These are phyloP conservation scores for Postia placenta DNA, from an alignment of 768 basidiomycete genomes.

Conservation along the genomic window DNA sequence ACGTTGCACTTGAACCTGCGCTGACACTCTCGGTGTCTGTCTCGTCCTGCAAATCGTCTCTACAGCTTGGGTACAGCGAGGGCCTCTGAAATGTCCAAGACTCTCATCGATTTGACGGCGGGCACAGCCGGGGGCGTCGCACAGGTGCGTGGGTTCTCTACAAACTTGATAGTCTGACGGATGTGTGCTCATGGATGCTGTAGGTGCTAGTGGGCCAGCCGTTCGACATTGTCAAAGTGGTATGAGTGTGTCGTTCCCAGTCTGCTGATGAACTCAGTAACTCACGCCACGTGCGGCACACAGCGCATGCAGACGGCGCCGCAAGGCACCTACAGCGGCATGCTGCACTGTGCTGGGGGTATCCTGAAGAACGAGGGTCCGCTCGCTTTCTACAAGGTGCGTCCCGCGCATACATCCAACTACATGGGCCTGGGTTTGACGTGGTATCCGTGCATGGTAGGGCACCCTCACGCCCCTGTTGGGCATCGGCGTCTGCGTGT, in stretches of 20 bases:
- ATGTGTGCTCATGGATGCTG: neutral
- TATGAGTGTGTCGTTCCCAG: constrained; percentile 29
- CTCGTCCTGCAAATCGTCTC: neutral
- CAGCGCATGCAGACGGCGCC: constrained; percentile 94
- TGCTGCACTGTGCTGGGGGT: constrained; percentile 85
- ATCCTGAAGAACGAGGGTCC: constrained; percentile 90
- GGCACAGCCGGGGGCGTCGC: constrained; percentile 90
- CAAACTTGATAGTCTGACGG: neutral
- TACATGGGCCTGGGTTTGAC: neutral
- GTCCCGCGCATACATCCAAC: neutral
- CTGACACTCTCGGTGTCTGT: neutral
- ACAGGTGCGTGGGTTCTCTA: constrained; percentile 53
- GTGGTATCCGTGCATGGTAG: constrained; percentile 32
- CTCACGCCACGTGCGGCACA: constrained; percentile 8
- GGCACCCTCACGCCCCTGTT: constrained; percentile 87
- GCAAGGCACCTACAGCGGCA: constrained; percentile 82
- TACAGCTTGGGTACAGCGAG: neutral
- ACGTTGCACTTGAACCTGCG: too few species aligned
- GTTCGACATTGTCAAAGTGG: constrained; percentile 97
- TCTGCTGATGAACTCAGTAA: constrained; percentile 2
- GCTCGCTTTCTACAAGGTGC: constrained; percentile 90
- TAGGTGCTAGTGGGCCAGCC: constrained; percentile 90
- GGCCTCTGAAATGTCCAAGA: constrained; percentile 38
- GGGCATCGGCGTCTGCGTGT: constrained; percentile 92
- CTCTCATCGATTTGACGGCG: constrained; percentile 81